Conservation (phyloP, 2,329 filamentous ascomycete genomes). For the Colletotrichum caudatum region DNA sequence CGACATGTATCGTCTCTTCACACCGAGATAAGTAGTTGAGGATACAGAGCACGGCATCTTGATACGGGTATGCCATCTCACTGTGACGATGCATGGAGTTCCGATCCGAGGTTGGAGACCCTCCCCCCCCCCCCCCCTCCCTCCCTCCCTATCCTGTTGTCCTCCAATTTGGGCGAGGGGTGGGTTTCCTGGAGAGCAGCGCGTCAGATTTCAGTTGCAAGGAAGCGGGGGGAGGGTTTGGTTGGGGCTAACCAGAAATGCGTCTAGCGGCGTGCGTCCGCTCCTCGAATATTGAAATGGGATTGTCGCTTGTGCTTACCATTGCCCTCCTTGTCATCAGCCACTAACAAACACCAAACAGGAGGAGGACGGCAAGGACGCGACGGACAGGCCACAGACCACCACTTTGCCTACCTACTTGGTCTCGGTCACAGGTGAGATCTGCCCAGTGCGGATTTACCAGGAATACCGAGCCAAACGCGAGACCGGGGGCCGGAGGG, state of each 20-base stretch:
- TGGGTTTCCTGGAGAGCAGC: constrained; percentile 36
- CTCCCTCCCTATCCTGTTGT: constrained; percentile 9
- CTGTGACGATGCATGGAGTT: not conserved
- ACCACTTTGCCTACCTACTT: constrained; percentile 16
- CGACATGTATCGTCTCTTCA: not conserved
- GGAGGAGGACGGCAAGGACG: not conserved
- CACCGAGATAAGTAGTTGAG: not conserved
- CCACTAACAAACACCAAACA: constrained; percentile 21
- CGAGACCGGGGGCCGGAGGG: constrained; percentile 20
- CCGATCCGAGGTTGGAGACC: constrained; percentile 7
- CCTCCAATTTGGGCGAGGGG: constrained; percentile 17
- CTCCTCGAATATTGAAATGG: constrained; percentile 36
- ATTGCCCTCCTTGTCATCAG: constrained; percentile 27
- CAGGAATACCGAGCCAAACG: constrained; percentile 39
- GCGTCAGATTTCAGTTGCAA: constrained; percentile 22
- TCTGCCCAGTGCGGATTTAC: constrained; percentile 40
- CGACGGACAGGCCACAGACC: constrained; percentile 25
- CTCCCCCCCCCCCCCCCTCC: not conserved
- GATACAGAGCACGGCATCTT: constrained; percentile 6
- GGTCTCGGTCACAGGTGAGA: constrained; percentile 32
- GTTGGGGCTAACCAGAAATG: constrained; percentile 22
- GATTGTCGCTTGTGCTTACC: constrained; percentile 19
- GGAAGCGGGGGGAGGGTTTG: constrained; percentile 6
- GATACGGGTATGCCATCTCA: not conserved
- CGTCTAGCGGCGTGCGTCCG: constrained; percentile 27